These are phyloP conservation scores for Linnemannia zychae DNA, from an alignment of 192 early-diverging fungal species.

Conservation along the genomic window DNA sequence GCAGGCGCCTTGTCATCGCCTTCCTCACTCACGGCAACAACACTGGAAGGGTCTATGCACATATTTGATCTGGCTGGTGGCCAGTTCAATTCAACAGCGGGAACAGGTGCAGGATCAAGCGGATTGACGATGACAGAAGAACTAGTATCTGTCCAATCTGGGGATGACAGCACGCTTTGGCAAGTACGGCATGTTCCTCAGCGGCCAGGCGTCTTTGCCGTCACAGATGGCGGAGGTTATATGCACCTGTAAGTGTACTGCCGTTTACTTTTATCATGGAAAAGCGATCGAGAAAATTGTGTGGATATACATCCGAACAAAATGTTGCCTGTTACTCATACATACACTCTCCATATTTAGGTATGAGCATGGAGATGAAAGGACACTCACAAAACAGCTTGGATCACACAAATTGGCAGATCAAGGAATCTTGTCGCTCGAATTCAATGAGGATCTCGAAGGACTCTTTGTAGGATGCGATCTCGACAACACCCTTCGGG, in stretches of 20 bases:
- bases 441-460: slow-evolving; percentile 46
- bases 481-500: slow-evolving; percentile 29
- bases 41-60: slow-evolving; percentile 31
- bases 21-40: slow-evolving; percentile 22
- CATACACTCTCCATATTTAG: not conserved
- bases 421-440: slow-evolving; percentile 31
- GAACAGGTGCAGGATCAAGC: not conserved
- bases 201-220: slow-evolving; percentile 23
- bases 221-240: slow-evolving; percentile 38
- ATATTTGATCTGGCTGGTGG: slow-evolving; percentile 17
- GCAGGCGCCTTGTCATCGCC: not conserved
- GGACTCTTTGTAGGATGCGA: slow-evolving; percentile 43
- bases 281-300: not conserved
- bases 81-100: not conserved
- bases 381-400: not conserved
- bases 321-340: not conserved
- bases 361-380: slow-evolving; percentile 27
- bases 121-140: slow-evolving; percentile 2
- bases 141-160: slow-evolving; percentile 14
- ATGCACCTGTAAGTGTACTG: slow-evolving; percentile 32
- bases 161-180: slow-evolving; percentile 48
- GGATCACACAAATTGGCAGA: slow-evolving; percentile 11
- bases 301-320: too few species aligned
- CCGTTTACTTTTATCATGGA: not conserved
- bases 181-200: slow-evolving; percentile 44